A percentile compares a stretch with the other conserved stretches of the same genome.
phyloP scores from a whole-genome alignment of 2,329 filamentous ascomycete species.

The Hymenoscyphus fraxineus region DNA sequence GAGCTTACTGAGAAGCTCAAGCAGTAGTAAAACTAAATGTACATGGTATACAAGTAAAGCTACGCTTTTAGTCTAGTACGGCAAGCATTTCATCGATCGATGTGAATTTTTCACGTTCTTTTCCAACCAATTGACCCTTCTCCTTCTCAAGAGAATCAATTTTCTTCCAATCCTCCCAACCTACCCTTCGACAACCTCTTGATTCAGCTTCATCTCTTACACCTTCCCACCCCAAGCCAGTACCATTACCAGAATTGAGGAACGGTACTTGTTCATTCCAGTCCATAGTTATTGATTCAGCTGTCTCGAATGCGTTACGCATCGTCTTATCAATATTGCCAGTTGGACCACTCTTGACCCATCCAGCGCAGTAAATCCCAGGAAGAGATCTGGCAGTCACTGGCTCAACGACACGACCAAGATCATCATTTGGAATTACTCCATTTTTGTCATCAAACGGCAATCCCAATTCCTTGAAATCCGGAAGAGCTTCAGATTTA shows the following conservation, averaged over 20 bases:
- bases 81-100: slow-evolving; percentile 55
- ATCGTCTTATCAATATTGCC: slow-evolving; percentile 96
- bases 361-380: slow-evolving; percentile 88
- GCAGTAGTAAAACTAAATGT: slow-evolving; percentile 28
- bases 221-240: slow-evolving; percentile 69
- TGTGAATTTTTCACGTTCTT: slow-evolving; percentile 71
- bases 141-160: slow-evolving; percentile 78
- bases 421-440: slow-evolving; percentile 75
- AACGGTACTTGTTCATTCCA: slow-evolving; percentile 54
- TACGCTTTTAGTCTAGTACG: slow-evolving; percentile 40
- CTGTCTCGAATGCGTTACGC: slow-evolving; percentile 88
- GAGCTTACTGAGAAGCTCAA: slow-evolving; percentile 93
- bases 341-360: slow-evolving; percentile 92
- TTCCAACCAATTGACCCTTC: slow-evolving; percentile 63
- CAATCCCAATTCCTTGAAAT: slow-evolving; percentile 69
- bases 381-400: slow-evolving; percentile 41
- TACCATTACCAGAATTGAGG: slow-evolving; percentile 39
- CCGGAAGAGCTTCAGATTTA: slow-evolving; percentile 72
- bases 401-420: slow-evolving; percentile 59
- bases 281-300: slow-evolving; percentile 77
- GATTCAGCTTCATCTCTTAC: slow-evolving; percentile 58
- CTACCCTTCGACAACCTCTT: slow-evolving; percentile 59
- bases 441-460: slow-evolving; percentile 73
- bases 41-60: slow-evolving; percentile 15
- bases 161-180: slow-evolving; percentile 80